These are phyloP conservation scores for Tilletia setariae DNA, from an alignment of 1,284 basidiomycete genomes.

Conservation along the genomic window DNA sequence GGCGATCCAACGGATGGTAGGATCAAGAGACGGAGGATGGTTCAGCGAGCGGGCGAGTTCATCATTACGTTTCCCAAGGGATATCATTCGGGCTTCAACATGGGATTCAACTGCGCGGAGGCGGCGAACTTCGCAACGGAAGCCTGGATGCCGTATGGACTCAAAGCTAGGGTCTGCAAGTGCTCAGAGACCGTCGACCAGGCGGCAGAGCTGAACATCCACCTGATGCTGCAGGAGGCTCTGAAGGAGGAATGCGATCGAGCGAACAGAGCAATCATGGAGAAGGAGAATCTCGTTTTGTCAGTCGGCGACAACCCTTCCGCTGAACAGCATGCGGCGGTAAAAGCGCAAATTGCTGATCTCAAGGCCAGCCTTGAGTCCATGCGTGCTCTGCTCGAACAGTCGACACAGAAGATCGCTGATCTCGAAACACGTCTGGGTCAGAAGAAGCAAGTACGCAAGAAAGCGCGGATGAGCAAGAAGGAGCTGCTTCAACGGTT, in stretches of 20 bases:
- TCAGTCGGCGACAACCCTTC: too few relatives aligned
- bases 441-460: too few relatives aligned
- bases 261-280: too few relatives aligned
- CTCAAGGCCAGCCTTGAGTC: too few relatives aligned
- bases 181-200: slow-evolving; percentile 35
- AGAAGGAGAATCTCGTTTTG: too few relatives aligned
- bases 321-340: too few relatives aligned
- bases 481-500: too few relatives aligned
- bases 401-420: too few relatives aligned
- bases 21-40: slow-evolving; percentile 61
- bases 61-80: slow-evolving; percentile 89
- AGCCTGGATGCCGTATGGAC: slow-evolving; percentile 84
- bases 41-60: slow-evolving; percentile 87
- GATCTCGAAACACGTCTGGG: too few relatives aligned
- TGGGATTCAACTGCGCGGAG: slow-evolving; percentile 96
- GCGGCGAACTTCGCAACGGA: slow-evolving; percentile 96
- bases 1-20: slow-evolving; percentile 81
- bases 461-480: too few relatives aligned
- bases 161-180: slow-evolving; percentile 47
- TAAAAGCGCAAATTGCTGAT: too few relatives aligned
- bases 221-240: slow-evolving; percentile 24
- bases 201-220: slow-evolving; percentile 48
- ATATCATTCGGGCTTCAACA: slow-evolving; percentile 94
- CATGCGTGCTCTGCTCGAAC: too few relatives aligned
- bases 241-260: slow-evolving; percentile 46